These are phyloP conservation scores for Lachnellula cervina DNA, from an alignment of 2,329 filamentous ascomycete species.

Conservation along the genomic window DNA sequence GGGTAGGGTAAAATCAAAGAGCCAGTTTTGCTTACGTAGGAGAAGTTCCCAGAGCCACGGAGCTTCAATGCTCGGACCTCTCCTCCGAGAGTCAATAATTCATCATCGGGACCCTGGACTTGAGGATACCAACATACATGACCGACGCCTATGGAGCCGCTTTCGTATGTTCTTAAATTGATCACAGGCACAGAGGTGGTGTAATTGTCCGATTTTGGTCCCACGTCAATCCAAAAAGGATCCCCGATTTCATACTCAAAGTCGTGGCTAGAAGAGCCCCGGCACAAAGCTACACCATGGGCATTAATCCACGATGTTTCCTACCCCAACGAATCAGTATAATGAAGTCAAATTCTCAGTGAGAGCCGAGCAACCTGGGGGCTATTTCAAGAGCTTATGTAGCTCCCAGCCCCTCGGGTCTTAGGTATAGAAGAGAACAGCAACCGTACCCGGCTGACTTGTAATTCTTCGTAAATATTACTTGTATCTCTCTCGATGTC, in stretches of 20 bases:
- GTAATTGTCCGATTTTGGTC: conserved; percentile 1
- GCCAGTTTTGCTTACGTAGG: not conserved
- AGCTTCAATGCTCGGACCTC: conserved; percentile 12
- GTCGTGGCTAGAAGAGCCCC: conserved; percentile 6
- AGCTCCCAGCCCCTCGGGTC: too few species aligned
- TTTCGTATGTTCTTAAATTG: conserved; percentile 19
- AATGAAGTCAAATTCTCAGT: too few species aligned
- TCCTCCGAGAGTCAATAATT: conserved; percentile 24
- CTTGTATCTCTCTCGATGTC: conserved; percentile 24
- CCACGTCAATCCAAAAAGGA: conserved; percentile 21
- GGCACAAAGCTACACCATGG: conserved; percentile 20
- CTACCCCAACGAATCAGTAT: too few species aligned
- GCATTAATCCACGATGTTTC: conserved; percentile 7
- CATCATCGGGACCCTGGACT: conserved; percentile 11
- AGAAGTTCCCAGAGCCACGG: conserved; percentile 5
- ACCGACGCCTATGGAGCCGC: conserved; percentile 14
- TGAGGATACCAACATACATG: conserved; percentile 24
- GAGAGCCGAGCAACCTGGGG: too few species aligned
- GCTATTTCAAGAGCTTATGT: too few species aligned
- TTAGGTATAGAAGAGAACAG: too few species aligned
- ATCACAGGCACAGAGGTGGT: conserved; percentile 18
- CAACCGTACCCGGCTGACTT: conserved; percentile 2
- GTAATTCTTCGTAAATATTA: conserved; percentile 10
- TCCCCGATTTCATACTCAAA: conserved; percentile 17
- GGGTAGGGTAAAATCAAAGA: too few species aligned